Evolutionary conservation across 2,329 filamentous ascomycete species (phyloP).

Genomic region (Podosphaera fusca): DNA sequence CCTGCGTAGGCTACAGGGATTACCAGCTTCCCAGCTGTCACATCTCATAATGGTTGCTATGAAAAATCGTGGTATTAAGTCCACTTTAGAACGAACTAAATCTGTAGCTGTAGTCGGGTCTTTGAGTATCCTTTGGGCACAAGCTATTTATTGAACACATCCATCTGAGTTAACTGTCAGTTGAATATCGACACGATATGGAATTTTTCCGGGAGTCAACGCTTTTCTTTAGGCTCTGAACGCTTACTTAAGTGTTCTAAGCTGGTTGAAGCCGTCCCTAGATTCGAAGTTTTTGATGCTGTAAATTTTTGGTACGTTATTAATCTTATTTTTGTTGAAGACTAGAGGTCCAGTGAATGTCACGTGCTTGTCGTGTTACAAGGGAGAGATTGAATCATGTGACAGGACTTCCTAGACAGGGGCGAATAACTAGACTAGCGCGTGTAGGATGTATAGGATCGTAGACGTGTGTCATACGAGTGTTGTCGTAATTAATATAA

Average conservation of each 20-base stretch:
- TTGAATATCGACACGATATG: neutral
- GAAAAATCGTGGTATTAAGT: neutral
- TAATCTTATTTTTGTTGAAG: neutral
- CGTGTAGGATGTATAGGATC: too few relatives aligned
- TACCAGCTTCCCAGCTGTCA: neutral
- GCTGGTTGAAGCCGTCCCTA: neutral
- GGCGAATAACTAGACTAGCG: too few relatives aligned
- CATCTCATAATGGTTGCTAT: neutral
- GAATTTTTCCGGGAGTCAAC: neutral
- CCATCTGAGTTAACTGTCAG: neutral
- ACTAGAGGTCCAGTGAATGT: neutral
- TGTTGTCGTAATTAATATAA: too few relatives aligned
- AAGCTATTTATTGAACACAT: neutral
- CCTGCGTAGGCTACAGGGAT: too few relatives aligned
- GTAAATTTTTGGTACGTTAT: neutral
- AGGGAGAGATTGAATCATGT: too few relatives aligned
- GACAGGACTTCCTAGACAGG: too few relatives aligned
- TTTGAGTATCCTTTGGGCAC: neutral
- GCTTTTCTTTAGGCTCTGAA: neutral
- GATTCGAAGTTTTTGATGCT: neutral
- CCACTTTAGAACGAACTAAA: neutral
- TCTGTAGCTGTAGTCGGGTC: neutral
- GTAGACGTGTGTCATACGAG: too few relatives aligned
- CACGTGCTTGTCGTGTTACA: too few relatives aligned
- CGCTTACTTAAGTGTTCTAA: neutral